phyloP scores from a whole-genome alignment of 176 grass and related monocot genomes.

The Carex pumila region DNA sequence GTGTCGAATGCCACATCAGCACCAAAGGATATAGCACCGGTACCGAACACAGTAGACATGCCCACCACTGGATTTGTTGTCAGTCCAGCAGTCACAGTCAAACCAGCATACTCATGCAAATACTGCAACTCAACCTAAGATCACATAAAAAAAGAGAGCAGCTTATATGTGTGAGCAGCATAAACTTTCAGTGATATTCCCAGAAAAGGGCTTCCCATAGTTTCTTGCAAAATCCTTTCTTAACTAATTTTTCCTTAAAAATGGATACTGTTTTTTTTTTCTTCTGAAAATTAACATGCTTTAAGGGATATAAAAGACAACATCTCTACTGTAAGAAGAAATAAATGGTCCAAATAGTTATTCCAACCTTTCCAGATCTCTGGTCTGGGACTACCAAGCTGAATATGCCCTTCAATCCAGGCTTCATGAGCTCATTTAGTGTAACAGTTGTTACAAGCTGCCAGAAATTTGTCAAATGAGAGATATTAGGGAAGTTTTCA shows the following conservation, averaged over 20 bases:
- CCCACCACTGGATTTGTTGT: conserved; percentile 69
- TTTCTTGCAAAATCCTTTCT: background rate
- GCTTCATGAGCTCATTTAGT: conserved; percentile 45
- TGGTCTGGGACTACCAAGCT: conserved; percentile 70
- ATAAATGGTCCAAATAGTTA: background rate
- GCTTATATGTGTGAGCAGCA: background rate
- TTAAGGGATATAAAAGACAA: background rate
- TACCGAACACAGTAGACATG: conserved; percentile 68
- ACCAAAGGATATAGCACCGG: conserved; percentile 51
- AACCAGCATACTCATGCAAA: conserved; percentile 47
- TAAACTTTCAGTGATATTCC: background rate
- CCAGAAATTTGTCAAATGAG: conserved; percentile 12
- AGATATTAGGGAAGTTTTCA: background rate
- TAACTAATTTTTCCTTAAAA: background rate
- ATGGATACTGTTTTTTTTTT: background rate
- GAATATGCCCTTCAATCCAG: conserved; percentile 61
- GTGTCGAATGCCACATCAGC: conserved; percentile 73
- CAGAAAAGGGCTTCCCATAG: background rate
- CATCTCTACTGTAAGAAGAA: background rate
- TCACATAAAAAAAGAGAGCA: background rate
- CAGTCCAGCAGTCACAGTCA: conserved; percentile 56
- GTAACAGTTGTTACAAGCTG: conserved; percentile 65
- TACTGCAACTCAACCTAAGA: conserved; percentile 70
- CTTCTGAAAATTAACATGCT: background rate
- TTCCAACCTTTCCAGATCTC: conserved; percentile 60